Conservation (phyloP, 768 basidiomycete genomes). For the Neoboletus subvelutipes region DNA sequence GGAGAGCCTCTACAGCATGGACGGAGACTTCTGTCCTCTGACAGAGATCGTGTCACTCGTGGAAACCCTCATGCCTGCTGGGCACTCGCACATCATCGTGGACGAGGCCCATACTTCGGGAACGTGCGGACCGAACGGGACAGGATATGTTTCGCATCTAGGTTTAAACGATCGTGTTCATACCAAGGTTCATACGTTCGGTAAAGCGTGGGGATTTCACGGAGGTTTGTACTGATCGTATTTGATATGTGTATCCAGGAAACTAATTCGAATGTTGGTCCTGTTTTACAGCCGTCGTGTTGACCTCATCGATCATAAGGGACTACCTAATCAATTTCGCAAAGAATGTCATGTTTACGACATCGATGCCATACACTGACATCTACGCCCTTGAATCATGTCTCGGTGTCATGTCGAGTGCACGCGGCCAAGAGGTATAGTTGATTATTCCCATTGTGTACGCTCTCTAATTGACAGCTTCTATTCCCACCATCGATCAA, state of each 20-base stretch:
- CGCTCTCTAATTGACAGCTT: not conserved
- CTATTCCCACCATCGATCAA: not conserved
- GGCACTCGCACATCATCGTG: conserved; percentile 45
- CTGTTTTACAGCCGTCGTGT: conserved; percentile 14
- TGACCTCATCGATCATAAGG: conserved; percentile 19
- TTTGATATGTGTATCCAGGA: no score
- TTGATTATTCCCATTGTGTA: not conserved
- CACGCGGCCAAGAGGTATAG: conserved; percentile 21
- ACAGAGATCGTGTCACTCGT: conserved; percentile 40
- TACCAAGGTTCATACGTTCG: conserved; percentile 52
- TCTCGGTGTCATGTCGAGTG: conserved; percentile 25
- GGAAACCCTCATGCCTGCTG: conserved; percentile 36
- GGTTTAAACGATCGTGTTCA: conserved; percentile 43
- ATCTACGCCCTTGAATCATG: conserved; percentile 41
- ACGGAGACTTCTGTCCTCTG: conserved; percentile 54
- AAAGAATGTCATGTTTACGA: conserved; percentile 21
- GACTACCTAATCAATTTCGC: conserved; percentile 23
- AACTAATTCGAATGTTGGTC: not conserved
- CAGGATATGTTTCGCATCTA: conserved; percentile 43
- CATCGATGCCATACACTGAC: conserved; percentile 21
- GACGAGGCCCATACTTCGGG: conserved; percentile 63
- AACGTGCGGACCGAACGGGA: conserved; percentile 47
- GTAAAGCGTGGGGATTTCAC: conserved; percentile 38
- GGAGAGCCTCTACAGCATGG: conserved; percentile 62
- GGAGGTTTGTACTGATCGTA: conserved; percentile 11